A percentile compares a stretch with the other conserved stretches of the same genome.
phyloP scores from a whole-genome alignment of 176 grass and related monocot species.

The Avena sativa region DNA sequence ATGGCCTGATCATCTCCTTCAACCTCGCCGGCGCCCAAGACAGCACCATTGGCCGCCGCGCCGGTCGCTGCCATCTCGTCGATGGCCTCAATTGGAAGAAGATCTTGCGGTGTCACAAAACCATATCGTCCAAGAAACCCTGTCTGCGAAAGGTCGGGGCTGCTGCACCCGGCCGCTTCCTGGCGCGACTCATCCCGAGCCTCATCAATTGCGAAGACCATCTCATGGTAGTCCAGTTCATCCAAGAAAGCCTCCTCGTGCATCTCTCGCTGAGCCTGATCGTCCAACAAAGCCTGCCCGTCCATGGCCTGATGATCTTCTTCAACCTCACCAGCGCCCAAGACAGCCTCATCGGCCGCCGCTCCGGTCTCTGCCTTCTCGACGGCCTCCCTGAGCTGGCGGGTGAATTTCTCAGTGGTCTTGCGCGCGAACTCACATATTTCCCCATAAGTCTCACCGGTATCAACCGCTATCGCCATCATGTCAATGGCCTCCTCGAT shows the following conservation, averaged over 20 bases:
- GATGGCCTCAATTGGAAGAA: not conserved
- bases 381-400: no score
- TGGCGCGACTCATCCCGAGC: not conserved
- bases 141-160: not conserved
- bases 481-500: not conserved
- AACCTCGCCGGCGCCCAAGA: no score
- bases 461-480: not conserved
- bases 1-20: not conserved
- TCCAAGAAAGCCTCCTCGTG: not conserved
- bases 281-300: not conserved
- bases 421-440: no score
- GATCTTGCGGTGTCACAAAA: not conserved
- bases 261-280: not conserved
- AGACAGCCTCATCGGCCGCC: not conserved
- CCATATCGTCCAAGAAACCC: not conserved
- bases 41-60: not conserved
- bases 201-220: not conserved
- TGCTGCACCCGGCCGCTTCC: not conserved
- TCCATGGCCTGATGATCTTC: not conserved
- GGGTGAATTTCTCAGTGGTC: no score
- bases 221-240: not conserved
- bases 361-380: not conserved
- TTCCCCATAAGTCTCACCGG: not conserved
- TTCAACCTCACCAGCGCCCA: not conserved
- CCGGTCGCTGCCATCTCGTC: not conserved